phyloP scores from a whole-genome alignment of 495 filamentous ascomycete species.

The Umbilicaria muhlenbergii region DNA sequence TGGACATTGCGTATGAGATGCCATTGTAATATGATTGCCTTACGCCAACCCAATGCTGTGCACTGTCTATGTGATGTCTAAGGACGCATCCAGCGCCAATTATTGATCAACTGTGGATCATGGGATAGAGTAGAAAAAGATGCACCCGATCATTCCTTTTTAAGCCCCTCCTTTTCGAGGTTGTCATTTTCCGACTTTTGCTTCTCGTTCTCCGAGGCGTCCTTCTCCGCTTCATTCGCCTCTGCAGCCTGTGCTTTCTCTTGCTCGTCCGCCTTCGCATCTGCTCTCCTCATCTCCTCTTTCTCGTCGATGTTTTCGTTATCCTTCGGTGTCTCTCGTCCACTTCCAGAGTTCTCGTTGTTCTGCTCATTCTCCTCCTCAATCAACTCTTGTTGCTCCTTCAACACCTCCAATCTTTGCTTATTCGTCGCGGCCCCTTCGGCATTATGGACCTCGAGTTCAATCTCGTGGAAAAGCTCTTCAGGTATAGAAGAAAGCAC shows the following conservation, averaged over 20 bases:
- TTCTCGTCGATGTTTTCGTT: constrained; percentile 66
- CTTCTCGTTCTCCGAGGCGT: constrained; percentile 24
- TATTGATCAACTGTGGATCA: too few relatives aligned
- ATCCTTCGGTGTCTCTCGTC: constrained; percentile 45
- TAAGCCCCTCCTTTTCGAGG: constrained; percentile 15
- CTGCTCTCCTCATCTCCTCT: constrained; percentile 13
- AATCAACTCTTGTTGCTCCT: constrained; percentile 97
- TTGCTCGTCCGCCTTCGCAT: constrained; percentile 17
- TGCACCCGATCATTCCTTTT: too few relatives aligned
- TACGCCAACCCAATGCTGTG: too few relatives aligned
- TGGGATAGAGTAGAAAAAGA: too few relatives aligned
- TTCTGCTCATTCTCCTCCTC: constrained; percentile 91
- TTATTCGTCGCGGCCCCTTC: constrained; percentile 98
- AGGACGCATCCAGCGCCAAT: too few relatives aligned
- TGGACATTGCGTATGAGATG: too few relatives aligned
- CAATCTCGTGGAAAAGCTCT: constrained; percentile 98
- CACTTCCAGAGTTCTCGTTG: constrained; percentile 48
- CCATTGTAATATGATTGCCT: too few relatives aligned
- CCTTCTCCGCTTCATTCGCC: constrained; percentile 26
- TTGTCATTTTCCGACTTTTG: constrained; percentile 14
- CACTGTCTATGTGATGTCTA: too few relatives aligned
- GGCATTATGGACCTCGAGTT: constrained; percentile 92
- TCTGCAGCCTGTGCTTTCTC: constrained; percentile 22
- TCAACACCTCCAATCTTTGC: constrained; percentile 96
- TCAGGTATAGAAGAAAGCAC: constrained; percentile 92